Percentiles rank a stretch among this genome's conserved stretches.
Conservation (phyloP, 257 asterid genomes). For the Solanum clarkiae region DNA sequence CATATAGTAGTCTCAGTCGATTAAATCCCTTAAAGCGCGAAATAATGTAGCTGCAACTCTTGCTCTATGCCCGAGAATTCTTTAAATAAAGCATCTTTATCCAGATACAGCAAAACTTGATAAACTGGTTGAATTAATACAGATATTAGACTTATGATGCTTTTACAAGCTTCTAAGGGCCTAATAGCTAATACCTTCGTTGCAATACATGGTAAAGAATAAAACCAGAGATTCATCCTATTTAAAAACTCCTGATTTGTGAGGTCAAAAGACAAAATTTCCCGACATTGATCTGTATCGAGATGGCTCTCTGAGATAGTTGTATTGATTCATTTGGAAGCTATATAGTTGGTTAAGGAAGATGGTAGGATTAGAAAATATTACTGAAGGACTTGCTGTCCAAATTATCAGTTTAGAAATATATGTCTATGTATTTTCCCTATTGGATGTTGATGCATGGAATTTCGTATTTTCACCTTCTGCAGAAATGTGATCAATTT, state of each 20-base stretch:
- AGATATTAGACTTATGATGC: background rate
- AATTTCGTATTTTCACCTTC: background rate
- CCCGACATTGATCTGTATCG: background rate
- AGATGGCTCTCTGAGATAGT: background rate
- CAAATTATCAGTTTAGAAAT: background rate
- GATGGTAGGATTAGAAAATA: background rate
- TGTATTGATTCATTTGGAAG: background rate
- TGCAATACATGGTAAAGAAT: background rate
- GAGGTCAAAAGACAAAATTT: background rate
- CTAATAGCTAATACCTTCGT: background rate
- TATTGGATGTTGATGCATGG: background rate
- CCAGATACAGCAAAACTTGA: background rate
- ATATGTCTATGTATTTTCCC: background rate
- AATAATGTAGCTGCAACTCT: background rate
- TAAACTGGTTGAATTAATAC: background rate
- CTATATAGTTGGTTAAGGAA: background rate
- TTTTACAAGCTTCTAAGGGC: background rate
- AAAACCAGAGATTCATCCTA: background rate
- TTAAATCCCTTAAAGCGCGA: background rate
- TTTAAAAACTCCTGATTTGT: background rate
- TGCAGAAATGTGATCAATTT: conserved; percentile 83
- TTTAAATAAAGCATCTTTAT: background rate
- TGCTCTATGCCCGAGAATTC: background rate
- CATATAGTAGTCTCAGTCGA: background rate
- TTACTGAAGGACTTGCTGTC: background rate